A percentile compares a stretch with the other conserved stretches of the same genome.
These are phyloP conservation scores for Astrothelium macrocarpum DNA, from an alignment of 495 filamentous ascomycete genomes.

Conservation along the genomic window DNA sequence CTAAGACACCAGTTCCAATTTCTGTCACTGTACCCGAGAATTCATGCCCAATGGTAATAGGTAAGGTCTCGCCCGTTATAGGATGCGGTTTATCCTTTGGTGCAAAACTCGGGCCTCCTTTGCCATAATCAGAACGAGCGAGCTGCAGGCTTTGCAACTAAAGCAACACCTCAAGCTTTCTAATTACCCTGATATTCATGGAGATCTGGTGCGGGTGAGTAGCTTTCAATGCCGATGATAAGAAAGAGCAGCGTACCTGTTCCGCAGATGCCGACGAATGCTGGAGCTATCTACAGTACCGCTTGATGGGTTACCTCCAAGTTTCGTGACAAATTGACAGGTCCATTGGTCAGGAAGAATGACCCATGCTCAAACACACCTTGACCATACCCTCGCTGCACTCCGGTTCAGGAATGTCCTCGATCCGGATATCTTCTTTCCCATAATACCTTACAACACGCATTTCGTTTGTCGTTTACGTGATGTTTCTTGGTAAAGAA, in stretches of 20 bases:
- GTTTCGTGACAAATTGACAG: no score
- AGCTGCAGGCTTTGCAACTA: background rate
- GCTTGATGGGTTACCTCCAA: no score
- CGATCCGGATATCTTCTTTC: conserved; percentile 36
- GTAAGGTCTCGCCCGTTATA: conserved; percentile 21
- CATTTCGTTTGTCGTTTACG: conserved; percentile 22
- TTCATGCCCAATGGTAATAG: conserved; percentile 27
- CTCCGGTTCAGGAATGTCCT: conserved; percentile 28
- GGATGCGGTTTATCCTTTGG: conserved; percentile 20
- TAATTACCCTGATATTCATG: conserved; percentile 26
- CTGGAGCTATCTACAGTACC: conserved; percentile 14
- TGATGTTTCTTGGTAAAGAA: background rate
- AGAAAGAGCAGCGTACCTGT: conserved; percentile 6
- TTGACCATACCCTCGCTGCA: conserved; percentile 29
- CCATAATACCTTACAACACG: conserved; percentile 36
- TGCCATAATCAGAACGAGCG: background rate
- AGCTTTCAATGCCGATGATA: background rate
- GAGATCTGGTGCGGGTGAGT: conserved; percentile 11
- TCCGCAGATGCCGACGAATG: conserved; percentile 26
- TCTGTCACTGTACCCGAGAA: conserved; percentile 24
- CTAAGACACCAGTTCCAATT: conserved; percentile 15
- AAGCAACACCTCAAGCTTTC: conserved; percentile 3
- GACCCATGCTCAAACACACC: conserved; percentile 10
- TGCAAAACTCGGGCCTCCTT: conserved; percentile 6
- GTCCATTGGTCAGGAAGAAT: no score